These are phyloP conservation scores for Elsinoe arachidis DNA, from an alignment of 2,329 filamentous ascomycete genomes.

Conservation along the genomic window DNA sequence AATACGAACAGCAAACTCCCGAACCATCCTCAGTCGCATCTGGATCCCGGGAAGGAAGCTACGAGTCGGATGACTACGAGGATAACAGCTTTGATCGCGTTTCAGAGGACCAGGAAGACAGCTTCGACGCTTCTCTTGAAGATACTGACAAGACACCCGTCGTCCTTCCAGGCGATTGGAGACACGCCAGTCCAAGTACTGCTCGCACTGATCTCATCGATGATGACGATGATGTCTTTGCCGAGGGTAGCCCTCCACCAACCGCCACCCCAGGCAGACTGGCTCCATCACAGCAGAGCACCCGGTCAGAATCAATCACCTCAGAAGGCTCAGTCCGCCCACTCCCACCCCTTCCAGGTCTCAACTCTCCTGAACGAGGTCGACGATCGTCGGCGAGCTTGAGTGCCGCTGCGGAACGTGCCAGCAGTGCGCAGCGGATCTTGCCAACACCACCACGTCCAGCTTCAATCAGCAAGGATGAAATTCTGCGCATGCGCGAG, in stretches of 20 bases:
- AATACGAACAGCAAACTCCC: conserved; percentile 96
- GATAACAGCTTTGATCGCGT: conserved; percentile 55
- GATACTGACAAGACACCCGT: conserved; percentile 96
- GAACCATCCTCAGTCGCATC: conserved; percentile 88
- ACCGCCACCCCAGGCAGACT: conserved; percentile 39
- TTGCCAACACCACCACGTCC: conserved; percentile 64
- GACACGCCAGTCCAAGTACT: conserved; percentile 60
- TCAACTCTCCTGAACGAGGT: conserved; percentile 48
- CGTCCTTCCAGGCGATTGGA: conserved; percentile 95
- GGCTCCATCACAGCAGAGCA: conserved; percentile 43
- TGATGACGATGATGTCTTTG: conserved; percentile 59
- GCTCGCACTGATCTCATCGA: conserved; percentile 47
- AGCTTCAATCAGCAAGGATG: conserved; percentile 61
- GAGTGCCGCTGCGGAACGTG: conserved; percentile 63
- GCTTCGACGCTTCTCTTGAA: conserved; percentile 90
- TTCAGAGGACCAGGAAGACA: conserved; percentile 55
- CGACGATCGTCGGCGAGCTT: conserved; percentile 52
- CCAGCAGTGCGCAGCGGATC: conserved; percentile 56
- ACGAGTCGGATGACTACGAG: conserved; percentile 68
- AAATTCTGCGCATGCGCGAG: conserved; percentile 66
- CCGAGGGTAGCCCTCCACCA: conserved; percentile 52
- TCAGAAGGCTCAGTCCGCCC: conserved; percentile 78
- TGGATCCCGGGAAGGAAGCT: conserved; percentile 86
- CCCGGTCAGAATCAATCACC: conserved; percentile 61
- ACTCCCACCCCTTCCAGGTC: conserved; percentile 73